phyloP scores from a whole-genome alignment of 2,329 filamentous ascomycete species.

The Fusarium sp. region DNA sequence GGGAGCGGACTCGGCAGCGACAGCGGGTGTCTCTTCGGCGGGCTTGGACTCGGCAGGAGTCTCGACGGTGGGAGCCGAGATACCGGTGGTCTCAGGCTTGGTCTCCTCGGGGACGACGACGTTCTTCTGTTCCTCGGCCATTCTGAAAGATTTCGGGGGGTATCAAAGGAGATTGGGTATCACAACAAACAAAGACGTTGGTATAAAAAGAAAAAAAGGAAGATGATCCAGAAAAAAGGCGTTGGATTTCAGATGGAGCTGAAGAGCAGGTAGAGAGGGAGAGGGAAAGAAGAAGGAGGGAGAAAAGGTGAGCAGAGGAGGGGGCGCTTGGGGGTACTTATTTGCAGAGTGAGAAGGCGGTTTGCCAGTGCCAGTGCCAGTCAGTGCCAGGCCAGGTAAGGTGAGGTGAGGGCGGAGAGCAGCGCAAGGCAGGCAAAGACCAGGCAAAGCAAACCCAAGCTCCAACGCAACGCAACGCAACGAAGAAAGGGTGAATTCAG shows the following conservation, averaged over 20 bases:
- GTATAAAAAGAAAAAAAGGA: conserved; percentile 52
- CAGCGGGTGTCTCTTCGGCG: conserved; percentile 48
- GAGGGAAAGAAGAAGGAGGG: conserved; percentile 47
- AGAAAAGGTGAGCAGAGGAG: conserved; percentile 34
- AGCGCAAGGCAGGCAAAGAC: background rate
- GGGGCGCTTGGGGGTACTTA: conserved; percentile 54
- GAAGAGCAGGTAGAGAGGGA: conserved; percentile 47
- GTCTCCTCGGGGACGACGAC: conserved; percentile 65
- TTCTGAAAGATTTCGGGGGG: conserved; percentile 59
- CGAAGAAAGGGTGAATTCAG: conserved; percentile 5
- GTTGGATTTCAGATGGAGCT: conserved; percentile 45
- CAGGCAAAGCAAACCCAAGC: background rate
- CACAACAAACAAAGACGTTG: conserved; percentile 58
- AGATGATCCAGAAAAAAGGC: conserved; percentile 49
- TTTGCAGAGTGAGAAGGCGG: conserved; percentile 43
- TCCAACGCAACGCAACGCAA: background rate
- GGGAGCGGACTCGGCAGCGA: conserved; percentile 48
- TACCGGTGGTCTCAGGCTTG: conserved; percentile 50
- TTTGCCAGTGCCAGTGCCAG: background rate
- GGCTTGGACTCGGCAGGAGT: conserved; percentile 50
- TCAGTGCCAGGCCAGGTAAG: background rate
- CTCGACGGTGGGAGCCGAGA: conserved; percentile 48
- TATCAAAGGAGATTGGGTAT: conserved; percentile 58
- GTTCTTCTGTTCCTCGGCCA: conserved; percentile 78
- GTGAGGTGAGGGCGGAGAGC: conserved; percentile 16